A percentile compares a stretch with the other conserved stretches of the same genome.
These are phyloP conservation scores for Coprinopsis sp. DNA, from an alignment of 768 basidiomycete genomes.

Conservation along the genomic window DNA sequence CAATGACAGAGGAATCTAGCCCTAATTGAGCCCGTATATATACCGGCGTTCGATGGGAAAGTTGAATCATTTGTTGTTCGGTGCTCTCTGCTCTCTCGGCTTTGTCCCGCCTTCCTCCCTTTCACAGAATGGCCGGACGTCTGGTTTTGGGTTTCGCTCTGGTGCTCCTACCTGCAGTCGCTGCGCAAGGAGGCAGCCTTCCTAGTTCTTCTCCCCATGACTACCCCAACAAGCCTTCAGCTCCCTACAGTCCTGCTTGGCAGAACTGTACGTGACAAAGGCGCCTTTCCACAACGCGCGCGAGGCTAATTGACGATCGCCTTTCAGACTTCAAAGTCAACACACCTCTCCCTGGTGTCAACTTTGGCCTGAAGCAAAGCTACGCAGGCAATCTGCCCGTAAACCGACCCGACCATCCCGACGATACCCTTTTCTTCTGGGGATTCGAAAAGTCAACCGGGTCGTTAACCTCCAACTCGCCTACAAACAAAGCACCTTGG, in stretches of 20 bases:
- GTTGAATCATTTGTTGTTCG: no score
- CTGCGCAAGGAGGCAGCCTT: constrained; percentile 22
- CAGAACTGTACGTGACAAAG: constrained; percentile 51
- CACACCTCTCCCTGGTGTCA: constrained; percentile 52
- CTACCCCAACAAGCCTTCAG: constrained; percentile 42
- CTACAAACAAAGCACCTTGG: constrained; percentile 52
- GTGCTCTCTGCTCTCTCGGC: no score
- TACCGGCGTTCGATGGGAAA: no score
- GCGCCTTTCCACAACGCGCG: not conserved
- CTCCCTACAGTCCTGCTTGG: constrained; percentile 54
- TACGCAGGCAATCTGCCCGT: constrained; percentile 66
- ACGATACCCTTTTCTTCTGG: constrained; percentile 64
- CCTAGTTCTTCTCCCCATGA: constrained; percentile 44
- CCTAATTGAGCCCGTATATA: no score
- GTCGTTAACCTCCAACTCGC: constrained; percentile 43
- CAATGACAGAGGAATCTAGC: no score
- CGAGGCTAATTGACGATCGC: not conserved
- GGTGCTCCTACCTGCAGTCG: constrained; percentile 15
- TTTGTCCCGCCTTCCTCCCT: not conserved
- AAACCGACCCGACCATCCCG: constrained; percentile 52
- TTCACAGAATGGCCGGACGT: not conserved
- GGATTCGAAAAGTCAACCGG: constrained; percentile 54
- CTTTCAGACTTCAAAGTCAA: constrained; percentile 57
- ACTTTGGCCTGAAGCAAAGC: constrained; percentile 45
- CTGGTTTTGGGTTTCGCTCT: constrained; percentile 18